Evolutionary conservation across 2,329 filamentous ascomycete genomes (phyloP), one percentile per base, ranked within the genome.

Genomic region (Cytospora paraplurivora): DNA sequence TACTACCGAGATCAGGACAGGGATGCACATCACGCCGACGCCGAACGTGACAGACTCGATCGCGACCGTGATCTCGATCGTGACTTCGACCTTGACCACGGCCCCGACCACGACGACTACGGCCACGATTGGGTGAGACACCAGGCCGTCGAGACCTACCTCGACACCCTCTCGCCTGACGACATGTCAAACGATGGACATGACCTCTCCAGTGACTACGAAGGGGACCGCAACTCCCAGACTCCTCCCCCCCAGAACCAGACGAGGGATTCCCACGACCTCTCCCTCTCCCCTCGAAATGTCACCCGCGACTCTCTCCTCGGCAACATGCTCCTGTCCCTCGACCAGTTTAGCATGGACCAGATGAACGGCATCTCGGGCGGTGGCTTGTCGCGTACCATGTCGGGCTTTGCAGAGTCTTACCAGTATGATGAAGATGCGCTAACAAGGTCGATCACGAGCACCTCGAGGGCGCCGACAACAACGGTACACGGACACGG

Each of bases 271-370:
- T 92, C 90, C 56, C 93, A 97, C 80, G 93, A 97, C 75, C 83
- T 97, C 67, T 93, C 91, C 63, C 82, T 96, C 71, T 88, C 88
- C 57, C 86, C 90, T 56, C 83, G 88, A 66, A 86, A 91, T 73
- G 87, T 91, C 67, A 92, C 91, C 49, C 88, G 94, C 69, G 92
- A 96, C 73, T 97, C 93, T 41, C 88, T 99, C 69, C 92, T 99
- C 65, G 90, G 95, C 76, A 96, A 97, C 76, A 95, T 99, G 89
- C 87, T 98, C 66, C 82, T 95, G 68, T 97, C 93, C 49, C 88
- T 99, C 68, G 94, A 97, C 76, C 90, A 94, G 75, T 87, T 94
- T 72, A 88, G 86, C 49, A 81, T 85, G 69, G 81, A 76, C 52
- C 80, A 83, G 69, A 72, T 77, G 53, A 71, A 71, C 65, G 72